Percentiles rank a stretch among this genome's conserved stretches.
Conservation (phyloP, 75 land plant species). For the Picea glauca region DNA sequence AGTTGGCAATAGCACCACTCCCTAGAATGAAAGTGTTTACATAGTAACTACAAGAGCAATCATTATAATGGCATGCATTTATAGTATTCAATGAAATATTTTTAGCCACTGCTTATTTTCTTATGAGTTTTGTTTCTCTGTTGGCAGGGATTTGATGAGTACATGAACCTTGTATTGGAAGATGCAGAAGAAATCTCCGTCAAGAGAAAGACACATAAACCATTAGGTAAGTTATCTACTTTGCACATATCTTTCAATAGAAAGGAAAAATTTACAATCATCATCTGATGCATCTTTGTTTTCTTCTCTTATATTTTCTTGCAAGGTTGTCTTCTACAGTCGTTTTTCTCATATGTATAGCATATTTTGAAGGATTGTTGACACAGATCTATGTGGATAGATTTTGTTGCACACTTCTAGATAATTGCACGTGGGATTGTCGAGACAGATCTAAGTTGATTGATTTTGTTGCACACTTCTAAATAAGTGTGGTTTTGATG, state of each 20-base stretch:
- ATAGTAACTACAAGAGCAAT: too few species aligned
- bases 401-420: too few species aligned
- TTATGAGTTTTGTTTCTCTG: neutral
- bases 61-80: neutral
- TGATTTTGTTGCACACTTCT: neutral
- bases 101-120: neutral
- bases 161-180: slow-evolving; percentile 94
- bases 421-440: too few species aligned
- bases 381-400: too few species aligned
- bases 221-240: slow-evolving; percentile 33
- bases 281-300: too few species aligned
- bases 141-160: slow-evolving; percentile 88
- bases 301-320: neutral
- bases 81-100: neutral
- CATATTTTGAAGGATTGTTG: neutral
- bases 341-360: neutral
- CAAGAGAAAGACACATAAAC: slow-evolving; percentile 80
- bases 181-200: slow-evolving; percentile 88
- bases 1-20: too few species aligned
- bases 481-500: too few species aligned
- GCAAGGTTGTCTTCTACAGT: neutral
- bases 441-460: neutral
- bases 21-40: too few species aligned
- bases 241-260: too few species aligned
- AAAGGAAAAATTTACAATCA: too few species aligned